Evolutionary conservation across 345 rosid species (phyloP).

Genomic region (Rhodamnia rubescens): DNA sequence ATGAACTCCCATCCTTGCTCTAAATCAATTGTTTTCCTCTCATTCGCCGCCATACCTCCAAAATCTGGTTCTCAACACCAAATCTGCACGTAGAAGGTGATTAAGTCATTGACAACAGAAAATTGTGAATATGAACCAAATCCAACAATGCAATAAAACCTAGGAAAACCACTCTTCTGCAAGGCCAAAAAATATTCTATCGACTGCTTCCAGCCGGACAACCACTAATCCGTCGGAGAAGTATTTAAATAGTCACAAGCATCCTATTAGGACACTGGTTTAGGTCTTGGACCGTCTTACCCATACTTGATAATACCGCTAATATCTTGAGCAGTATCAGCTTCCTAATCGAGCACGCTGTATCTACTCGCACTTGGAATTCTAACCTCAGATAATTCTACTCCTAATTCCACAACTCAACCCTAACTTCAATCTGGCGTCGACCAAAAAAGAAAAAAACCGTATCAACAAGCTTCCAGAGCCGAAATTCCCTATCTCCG

Average conservation of each 20-base stretch:
- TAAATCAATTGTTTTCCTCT: slow-evolving; percentile 32
- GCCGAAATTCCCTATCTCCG: not conserved
- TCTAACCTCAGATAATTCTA: not conserved
- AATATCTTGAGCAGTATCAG: not conserved
- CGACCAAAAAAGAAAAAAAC: not conserved
- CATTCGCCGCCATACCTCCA: slow-evolving; percentile 13
- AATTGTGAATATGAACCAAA: not conserved
- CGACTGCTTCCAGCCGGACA: not conserved
- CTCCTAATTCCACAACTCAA: not conserved
- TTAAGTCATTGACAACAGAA: not conserved
- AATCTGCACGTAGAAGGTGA: not conserved
- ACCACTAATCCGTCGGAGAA: not conserved
- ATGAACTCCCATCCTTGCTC: slow-evolving; percentile 60
- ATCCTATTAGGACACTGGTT: not conserved
- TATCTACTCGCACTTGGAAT: not conserved
- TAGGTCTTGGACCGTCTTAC: not conserved
- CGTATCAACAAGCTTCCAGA: not conserved
- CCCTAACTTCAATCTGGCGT: not conserved
- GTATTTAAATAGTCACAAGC: not conserved
- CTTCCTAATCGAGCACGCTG: not conserved
- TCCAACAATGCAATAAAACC: not conserved
- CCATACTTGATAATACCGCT: not conserved
- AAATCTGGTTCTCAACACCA: not conserved
- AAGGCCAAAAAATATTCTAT: not conserved
- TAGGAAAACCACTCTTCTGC: not conserved